Evolutionary conservation across 75 land plant genomes (phyloP).

Genomic region (Picea sitchensis): DNA sequence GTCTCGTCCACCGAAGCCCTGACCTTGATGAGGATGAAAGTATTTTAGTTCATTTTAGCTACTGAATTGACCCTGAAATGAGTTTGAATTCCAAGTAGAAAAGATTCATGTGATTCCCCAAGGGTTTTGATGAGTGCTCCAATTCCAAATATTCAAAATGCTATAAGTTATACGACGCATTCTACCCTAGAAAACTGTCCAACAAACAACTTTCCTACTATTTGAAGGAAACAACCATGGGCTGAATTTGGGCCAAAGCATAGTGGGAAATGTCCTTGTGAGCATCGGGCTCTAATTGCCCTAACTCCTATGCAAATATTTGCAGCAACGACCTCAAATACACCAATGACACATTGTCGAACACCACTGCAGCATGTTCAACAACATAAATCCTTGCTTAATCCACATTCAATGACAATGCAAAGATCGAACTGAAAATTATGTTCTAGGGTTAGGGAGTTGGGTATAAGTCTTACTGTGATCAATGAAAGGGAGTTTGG

Average conservation of each 20-base stretch:
- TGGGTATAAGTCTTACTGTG: conserved; percentile 47
- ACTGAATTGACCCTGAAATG: too few species aligned
- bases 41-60: too few species aligned
- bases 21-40: too few species aligned
- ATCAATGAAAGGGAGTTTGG: conserved; percentile 54
- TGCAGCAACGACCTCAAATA: conserved; percentile 87
- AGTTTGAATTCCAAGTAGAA: too few species aligned
- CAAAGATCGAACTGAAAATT: neutral
- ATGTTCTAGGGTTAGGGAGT: neutral
- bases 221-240: conserved; percentile 96
- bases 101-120: too few species aligned
- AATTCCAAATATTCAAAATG: too few species aligned
- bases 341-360: conserved; percentile 91
- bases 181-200: too few species aligned
- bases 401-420: neutral
- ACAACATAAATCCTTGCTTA: neutral
- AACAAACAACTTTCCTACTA: conserved; percentile 59
- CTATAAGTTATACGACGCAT: too few species aligned
- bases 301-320: conserved; percentile 81
- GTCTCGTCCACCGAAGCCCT: too few species aligned
- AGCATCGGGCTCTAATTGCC: conserved; percentile 65
- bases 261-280: conserved; percentile 94
- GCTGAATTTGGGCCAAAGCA: conserved; percentile 86
- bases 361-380: conserved; percentile 62
- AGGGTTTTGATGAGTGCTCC: too few species aligned